phyloP scores from a whole-genome alignment of 768 basidiomycete species.

The Leccinum pellstonianum region DNA sequence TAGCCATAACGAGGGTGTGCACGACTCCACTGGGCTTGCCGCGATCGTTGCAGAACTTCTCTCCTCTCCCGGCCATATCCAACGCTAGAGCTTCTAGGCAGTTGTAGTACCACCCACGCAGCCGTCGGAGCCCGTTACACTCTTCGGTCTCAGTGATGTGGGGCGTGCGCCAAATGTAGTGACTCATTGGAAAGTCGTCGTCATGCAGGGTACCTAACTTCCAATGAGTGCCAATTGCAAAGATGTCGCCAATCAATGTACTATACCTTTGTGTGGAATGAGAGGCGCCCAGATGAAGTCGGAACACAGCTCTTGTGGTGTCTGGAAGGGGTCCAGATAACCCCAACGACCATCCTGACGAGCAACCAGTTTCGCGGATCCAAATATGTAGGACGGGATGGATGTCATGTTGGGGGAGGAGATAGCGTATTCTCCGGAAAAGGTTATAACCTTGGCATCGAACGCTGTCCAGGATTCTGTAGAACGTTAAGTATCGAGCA shows the following conservation, averaged over 20 bases:
- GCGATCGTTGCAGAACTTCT: neutral
- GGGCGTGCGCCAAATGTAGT: neutral
- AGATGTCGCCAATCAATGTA: neutral
- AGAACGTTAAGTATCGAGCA: too few species aligned
- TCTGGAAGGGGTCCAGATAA: too few species aligned
- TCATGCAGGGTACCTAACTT: neutral
- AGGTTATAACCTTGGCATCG: too few species aligned
- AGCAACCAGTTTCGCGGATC: too few species aligned
- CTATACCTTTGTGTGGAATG: too few species aligned
- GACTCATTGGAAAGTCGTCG: neutral
- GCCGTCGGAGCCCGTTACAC: neutral
- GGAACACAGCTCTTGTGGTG: too few species aligned
- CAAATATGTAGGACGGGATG: too few species aligned
- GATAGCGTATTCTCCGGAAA: too few species aligned
- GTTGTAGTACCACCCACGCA: neutral
- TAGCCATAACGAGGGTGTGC: neutral
- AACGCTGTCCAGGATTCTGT: too few species aligned
- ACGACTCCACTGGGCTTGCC: neutral
- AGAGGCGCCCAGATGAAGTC: too few species aligned
- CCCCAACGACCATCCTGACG: too few species aligned
- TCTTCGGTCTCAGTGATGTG: neutral
- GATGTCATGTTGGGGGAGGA: too few species aligned
- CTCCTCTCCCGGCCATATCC: neutral
- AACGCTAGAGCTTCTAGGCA: neutral
- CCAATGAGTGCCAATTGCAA: neutral